Percentiles rank a stretch among this genome's conserved stretches.
Evolutionary conservation across 805 yeast genomes (phyloP).

Genomic region (Kluyveromyces aestuarii): DNA sequence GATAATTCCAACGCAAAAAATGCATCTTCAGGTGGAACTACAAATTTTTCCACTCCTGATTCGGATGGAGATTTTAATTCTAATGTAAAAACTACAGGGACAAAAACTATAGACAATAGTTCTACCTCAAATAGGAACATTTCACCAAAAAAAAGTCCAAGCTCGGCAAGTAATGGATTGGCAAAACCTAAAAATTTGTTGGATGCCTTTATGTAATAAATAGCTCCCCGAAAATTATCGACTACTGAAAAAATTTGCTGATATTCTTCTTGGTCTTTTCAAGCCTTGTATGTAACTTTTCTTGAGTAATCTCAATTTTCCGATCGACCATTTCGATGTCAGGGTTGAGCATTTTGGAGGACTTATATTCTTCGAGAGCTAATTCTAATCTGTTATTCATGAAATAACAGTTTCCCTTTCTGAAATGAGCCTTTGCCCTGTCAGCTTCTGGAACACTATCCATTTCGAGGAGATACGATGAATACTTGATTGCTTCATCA

Average conservation of each 20-base stretch:
- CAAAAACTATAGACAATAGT: neutral
- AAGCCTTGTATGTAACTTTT: conserved; percentile 34
- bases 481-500: conserved; percentile 42
- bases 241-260: conserved; percentile 47
- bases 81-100: neutral
- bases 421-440: conserved; percentile 48
- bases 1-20: neutral
- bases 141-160: neutral
- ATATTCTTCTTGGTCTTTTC: conserved; percentile 44
- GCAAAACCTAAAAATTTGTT: conserved; percentile 20
- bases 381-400: conserved; percentile 38
- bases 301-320: conserved; percentile 37
- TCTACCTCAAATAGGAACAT: neutral
- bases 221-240: conserved; percentile 6
- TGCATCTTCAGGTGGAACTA: neutral
- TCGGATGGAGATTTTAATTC: neutral
- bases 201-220: conserved; percentile 26
- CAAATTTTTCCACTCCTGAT: too few relatives aligned
- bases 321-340: conserved; percentile 40
- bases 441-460: conserved; percentile 32
- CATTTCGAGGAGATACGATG: conserved; percentile 48
- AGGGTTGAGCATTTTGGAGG: conserved; percentile 38
- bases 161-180: neutral
- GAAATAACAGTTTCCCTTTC: conserved; percentile 42
- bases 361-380: conserved; percentile 39